Conservation (phyloP, 495 filamentous ascomycete genomes). For the Podospora sp. region DNA sequence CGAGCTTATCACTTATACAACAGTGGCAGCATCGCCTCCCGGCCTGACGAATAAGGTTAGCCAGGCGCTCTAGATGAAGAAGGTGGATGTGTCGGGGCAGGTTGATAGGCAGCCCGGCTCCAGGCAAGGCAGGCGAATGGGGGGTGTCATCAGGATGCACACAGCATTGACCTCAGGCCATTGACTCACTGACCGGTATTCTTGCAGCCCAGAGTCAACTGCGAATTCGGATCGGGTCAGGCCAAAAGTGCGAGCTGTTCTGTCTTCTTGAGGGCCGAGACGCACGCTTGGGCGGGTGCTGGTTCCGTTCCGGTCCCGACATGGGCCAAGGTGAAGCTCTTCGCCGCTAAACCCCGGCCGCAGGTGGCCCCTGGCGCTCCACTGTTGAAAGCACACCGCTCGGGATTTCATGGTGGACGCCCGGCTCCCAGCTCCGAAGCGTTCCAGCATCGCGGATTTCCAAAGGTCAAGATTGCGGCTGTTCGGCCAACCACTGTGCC, state of each 20-base stretch:
- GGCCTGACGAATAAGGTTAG: slow-evolving; percentile 9
- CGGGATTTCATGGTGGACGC: neutral
- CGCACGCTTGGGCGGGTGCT: neutral
- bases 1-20: slow-evolving; percentile 5
- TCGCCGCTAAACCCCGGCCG: neutral
- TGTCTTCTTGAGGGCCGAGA: neutral
- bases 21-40: neutral
- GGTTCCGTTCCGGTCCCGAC: slow-evolving; percentile 6
- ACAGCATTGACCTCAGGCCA: neutral
- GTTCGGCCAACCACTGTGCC: neutral
- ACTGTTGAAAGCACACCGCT: neutral
- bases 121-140: neutral
- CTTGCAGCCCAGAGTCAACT: neutral
- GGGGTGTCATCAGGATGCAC: neutral
- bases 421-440: neutral
- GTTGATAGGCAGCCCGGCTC: neutral
- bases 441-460: neutral
- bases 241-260: neutral
- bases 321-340: neutral
- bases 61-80: neutral
- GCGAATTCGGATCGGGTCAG: neutral
- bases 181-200: neutral
- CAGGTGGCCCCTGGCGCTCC: neutral
- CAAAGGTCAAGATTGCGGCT: neutral
- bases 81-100: neutral